These are phyloP conservation scores for Samsoniella hepiali DNA, from an alignment of 2,329 filamentous ascomycete species.

Conservation along the genomic window DNA sequence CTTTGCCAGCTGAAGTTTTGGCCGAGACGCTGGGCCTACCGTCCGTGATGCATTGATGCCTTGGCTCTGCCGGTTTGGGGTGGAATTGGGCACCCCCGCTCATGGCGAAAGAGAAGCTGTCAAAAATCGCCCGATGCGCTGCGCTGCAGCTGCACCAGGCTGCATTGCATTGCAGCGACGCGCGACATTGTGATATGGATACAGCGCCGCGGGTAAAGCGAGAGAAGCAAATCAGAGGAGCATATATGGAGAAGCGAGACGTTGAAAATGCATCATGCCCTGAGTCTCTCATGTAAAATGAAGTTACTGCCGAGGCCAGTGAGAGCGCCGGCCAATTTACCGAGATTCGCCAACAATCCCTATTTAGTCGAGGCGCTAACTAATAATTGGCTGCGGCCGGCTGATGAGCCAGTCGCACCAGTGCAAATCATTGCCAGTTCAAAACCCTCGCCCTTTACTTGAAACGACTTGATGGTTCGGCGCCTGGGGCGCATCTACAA, in stretches of 20 bases:
- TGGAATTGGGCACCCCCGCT: neutral
- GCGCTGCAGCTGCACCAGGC: neutral
- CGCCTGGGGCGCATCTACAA: neutral
- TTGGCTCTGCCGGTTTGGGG: neutral
- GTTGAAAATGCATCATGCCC: neutral
- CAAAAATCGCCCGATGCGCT: neutral
- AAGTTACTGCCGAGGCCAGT: neutral
- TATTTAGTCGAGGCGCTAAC: neutral
- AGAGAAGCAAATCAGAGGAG: neutral
- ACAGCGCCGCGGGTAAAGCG: neutral
- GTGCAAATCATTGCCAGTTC: neutral
- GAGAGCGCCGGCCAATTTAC: neutral
- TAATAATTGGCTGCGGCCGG: neutral
- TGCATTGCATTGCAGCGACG: neutral
- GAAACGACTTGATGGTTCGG: neutral
- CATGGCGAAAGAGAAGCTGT: neutral
- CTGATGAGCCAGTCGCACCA: neutral
- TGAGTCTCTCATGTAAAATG: neutral
- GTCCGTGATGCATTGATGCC: neutral
- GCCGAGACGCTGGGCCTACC: too few species aligned
- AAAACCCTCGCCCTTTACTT: neutral
- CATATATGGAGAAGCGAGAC: neutral
- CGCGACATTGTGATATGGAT: neutral
- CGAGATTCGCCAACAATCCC: neutral
- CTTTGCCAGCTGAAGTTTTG: neutral